These are phyloP conservation scores for Hirschioporus abietinus DNA, from an alignment of 768 basidiomycete species.

Conservation along the genomic window DNA sequence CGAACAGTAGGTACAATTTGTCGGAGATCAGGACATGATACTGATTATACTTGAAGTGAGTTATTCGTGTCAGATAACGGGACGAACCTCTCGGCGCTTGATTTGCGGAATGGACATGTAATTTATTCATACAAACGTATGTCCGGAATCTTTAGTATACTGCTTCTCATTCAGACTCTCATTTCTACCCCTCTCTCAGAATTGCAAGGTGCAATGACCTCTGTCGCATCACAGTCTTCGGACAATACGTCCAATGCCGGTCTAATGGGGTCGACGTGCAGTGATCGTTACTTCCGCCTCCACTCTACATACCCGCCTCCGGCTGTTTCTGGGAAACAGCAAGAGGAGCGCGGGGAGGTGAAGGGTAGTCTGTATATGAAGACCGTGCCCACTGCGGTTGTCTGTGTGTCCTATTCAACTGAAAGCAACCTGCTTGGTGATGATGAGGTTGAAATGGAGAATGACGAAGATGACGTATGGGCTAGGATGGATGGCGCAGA, in stretches of 20 bases:
- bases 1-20: constrained; percentile 51
- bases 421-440: constrained; percentile 12
- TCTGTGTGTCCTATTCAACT: constrained; percentile 43
- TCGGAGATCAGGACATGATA: not conserved
- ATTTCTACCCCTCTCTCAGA: constrained; percentile 35
- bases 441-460: constrained; percentile 16
- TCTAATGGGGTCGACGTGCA: constrained; percentile 51
- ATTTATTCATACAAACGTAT: constrained; percentile 65
- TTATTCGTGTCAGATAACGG: constrained; percentile 64
- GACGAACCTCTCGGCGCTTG: constrained; percentile 58
- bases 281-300: constrained; percentile 67
- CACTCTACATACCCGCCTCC: constrained; percentile 59
- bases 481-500: constrained; percentile 53
- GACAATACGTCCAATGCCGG: constrained; percentile 17
- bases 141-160: constrained; percentile 1
- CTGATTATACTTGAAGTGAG: constrained; percentile 40
- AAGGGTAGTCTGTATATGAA: constrained; percentile 62
- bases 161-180: not conserved
- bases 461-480: constrained; percentile 64
- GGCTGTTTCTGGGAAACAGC: constrained; percentile 37
- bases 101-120: constrained; percentile 61
- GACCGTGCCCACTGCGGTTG: constrained; percentile 52
- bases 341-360: constrained; percentile 53
- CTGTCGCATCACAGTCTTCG: constrained; percentile 49
- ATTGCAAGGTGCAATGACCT: constrained; percentile 63